Percentiles rank a stretch among this genome's conserved stretches.
These are phyloP conservation scores for Podila horticola DNA, from an alignment of 192 early-diverging fungal species.

Conservation along the genomic window DNA sequence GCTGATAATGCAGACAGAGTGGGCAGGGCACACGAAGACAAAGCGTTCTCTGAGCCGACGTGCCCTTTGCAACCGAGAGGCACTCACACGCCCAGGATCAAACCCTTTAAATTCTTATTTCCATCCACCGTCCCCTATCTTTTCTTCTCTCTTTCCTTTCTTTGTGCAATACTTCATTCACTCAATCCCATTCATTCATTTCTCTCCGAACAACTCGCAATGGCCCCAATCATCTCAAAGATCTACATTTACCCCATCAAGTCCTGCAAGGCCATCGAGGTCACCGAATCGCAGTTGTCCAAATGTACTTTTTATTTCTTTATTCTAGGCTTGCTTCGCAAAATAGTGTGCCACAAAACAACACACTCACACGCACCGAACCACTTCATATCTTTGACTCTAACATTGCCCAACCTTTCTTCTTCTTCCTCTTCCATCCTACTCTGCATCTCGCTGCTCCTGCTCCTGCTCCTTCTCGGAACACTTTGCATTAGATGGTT, in stretches of 20 bases:
- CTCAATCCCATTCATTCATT: neutral
- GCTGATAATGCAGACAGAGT: no score
- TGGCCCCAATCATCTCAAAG: slow-evolving; percentile 40
- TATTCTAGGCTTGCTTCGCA: no score
- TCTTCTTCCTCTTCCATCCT: neutral
- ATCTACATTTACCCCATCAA: slow-evolving; percentile 69
- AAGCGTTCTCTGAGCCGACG: no score
- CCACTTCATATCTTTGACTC: no score
- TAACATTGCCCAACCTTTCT: neutral
- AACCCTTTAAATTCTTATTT: no score
- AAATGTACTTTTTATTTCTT: slow-evolving; percentile 19
- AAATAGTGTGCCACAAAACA: no score
- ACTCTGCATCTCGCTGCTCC: neutral
- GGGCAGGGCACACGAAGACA: no score
- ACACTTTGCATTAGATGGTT: neutral
- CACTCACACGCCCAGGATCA: no score
- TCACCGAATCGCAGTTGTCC: slow-evolving; percentile 42
- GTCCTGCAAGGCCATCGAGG: slow-evolving; percentile 60
- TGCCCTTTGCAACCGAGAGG: no score
- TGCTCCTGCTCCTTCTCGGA: neutral
- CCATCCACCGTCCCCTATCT: neutral
- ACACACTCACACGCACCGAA: no score
- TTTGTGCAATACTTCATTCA: neutral
- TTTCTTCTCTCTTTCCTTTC: neutral
- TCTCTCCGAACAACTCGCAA: neutral